Percentiles rank a stretch among this genome's conserved stretches.
phyloP scores from a whole-genome alignment of 2,329 filamentous ascomycete species.

The Claviceps capensis region DNA sequence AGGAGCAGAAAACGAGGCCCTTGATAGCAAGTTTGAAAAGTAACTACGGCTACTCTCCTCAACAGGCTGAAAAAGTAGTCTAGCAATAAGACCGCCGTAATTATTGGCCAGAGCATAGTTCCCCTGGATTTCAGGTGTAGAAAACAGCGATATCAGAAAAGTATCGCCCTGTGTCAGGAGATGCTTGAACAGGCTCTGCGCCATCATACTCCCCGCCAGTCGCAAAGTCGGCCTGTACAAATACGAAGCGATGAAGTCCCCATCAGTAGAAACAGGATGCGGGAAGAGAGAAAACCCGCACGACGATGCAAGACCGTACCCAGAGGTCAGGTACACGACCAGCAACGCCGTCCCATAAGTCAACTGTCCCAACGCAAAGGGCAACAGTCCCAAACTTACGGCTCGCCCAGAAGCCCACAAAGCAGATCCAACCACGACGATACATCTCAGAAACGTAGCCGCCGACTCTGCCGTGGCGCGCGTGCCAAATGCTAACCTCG shows the following conservation, averaged over 20 bases:
- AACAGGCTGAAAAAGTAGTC: conserved; percentile 84
- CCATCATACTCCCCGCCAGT: conserved; percentile 68
- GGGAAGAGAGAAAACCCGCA: conserved; percentile 59
- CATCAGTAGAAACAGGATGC: conserved; percentile 18
- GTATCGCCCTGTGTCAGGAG: conserved; percentile 90
- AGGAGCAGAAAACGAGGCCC: conserved; percentile 7
- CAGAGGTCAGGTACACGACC: conserved; percentile 52
- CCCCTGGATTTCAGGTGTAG: conserved; percentile 69
- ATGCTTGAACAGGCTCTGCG: conserved; percentile 85
- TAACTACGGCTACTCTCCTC: conserved; percentile 87
- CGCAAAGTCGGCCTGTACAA: conserved; percentile 60
- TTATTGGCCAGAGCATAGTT: conserved; percentile 89
- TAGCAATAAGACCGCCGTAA: conserved; percentile 78
- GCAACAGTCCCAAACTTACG: conserved; percentile 58
- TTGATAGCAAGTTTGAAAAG: conserved; percentile 64
- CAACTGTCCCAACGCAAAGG: conserved; percentile 80
- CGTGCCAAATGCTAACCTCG: conserved; percentile 63
- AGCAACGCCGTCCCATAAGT: conserved; percentile 59
- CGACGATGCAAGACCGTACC: conserved; percentile 37
- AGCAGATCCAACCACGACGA: conserved; percentile 58
- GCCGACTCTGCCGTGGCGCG: conserved; percentile 72
- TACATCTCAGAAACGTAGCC: conserved; percentile 66
- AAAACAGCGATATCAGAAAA: conserved; percentile 67
- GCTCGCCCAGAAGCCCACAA: conserved; percentile 40
- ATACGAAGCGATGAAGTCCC: conserved; percentile 38